These are phyloP conservation scores for Hypoxylon perforatum DNA, from an alignment of 495 filamentous ascomycete genomes.

Conservation along the genomic window DNA sequence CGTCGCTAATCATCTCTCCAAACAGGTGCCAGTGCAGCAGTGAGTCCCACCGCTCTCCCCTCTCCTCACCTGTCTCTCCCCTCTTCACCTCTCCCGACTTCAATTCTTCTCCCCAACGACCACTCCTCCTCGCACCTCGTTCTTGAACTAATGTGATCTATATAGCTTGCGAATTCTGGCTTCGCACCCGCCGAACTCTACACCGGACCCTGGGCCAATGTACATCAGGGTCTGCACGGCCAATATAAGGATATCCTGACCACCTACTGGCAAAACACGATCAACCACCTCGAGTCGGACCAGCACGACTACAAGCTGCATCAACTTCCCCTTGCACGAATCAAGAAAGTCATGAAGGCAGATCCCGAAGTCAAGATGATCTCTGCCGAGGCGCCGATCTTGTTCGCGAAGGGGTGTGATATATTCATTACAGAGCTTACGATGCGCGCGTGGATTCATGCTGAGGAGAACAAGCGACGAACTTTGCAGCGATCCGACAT, in stretches of 20 bases:
- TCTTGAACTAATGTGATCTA: constrained; percentile 26
- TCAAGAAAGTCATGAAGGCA: constrained; percentile 99
- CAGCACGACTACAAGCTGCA: constrained; percentile 98
- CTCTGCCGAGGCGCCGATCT: constrained; percentile 94
- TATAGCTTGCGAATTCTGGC: constrained; percentile 76
- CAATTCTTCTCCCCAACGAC: neutral
- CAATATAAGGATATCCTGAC: constrained; percentile 96
- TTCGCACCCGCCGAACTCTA: constrained; percentile 90
- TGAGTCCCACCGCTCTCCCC: constrained; percentile 59
- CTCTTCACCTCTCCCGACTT: neutral
- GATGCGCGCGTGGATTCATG: constrained; percentile 99
- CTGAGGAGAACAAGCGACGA: constrained; percentile 97
- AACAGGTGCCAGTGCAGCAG: constrained; percentile 82
- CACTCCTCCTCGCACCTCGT: constrained; percentile 9
- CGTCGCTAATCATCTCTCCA: constrained; percentile 52
- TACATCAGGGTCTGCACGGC: constrained; percentile 94
- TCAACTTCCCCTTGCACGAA: constrained; percentile 92
- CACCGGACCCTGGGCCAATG: constrained; percentile 94
- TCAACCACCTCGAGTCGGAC: constrained; percentile 92
- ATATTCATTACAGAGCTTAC: constrained; percentile 99
- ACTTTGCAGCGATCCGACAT: constrained; percentile 97
- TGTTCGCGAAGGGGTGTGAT: constrained; percentile 98
- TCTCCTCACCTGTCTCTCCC: constrained; percentile 13
- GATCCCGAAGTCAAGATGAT: constrained; percentile 99
- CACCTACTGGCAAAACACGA: constrained; percentile 98